Evolutionary conservation across 106 monocot genomes (phyloP).

Genomic region (Apostasia ramifera): DNA sequence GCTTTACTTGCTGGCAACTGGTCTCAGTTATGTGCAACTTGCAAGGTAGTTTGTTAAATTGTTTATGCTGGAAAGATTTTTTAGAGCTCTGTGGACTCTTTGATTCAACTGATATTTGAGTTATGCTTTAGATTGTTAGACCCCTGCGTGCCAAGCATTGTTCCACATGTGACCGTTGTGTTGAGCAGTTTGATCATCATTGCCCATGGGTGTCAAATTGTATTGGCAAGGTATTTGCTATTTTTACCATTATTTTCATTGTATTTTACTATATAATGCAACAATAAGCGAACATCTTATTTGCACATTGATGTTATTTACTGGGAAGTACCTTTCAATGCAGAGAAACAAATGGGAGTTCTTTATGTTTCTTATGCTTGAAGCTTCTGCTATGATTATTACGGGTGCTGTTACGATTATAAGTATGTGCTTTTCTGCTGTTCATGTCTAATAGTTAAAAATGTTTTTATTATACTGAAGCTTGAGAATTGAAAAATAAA

Average conservation of each 20-base stretch:
- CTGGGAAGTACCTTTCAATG: constrained; percentile 7
- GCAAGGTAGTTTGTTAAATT: constrained; percentile 61
- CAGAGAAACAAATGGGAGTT: constrained; percentile 99
- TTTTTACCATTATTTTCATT: not conserved
- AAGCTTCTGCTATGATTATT: constrained; percentile 84
- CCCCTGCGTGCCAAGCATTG: constrained; percentile 95
- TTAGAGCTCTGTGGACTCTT: not conserved
- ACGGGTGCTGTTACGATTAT: constrained; percentile 67
- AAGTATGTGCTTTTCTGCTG: constrained; percentile 42
- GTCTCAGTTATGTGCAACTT: constrained; percentile 93
- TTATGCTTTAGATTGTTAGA: constrained; percentile 73
- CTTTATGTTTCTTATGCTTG: constrained; percentile 87
- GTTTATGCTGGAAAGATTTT: not conserved
- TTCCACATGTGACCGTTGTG: constrained; percentile 94
- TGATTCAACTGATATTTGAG: constrained; percentile 2
- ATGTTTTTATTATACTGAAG: constrained; percentile 2
- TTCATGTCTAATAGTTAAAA: constrained; percentile 21
- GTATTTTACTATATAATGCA: not conserved
- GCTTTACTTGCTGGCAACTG: constrained; percentile 87
- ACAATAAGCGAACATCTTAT: no score
- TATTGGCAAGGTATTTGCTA: constrained; percentile 66
- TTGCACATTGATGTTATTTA: not conserved
- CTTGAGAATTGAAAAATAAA: not conserved
- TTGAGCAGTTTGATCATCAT: constrained; percentile 99
- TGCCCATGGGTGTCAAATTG: constrained; percentile 99